Evolutionary conservation across 352 stramenopile genomes (phyloP), one percentile per base, ranked within the genome.

Genomic region (Globisporangium okanoganense): DNA sequence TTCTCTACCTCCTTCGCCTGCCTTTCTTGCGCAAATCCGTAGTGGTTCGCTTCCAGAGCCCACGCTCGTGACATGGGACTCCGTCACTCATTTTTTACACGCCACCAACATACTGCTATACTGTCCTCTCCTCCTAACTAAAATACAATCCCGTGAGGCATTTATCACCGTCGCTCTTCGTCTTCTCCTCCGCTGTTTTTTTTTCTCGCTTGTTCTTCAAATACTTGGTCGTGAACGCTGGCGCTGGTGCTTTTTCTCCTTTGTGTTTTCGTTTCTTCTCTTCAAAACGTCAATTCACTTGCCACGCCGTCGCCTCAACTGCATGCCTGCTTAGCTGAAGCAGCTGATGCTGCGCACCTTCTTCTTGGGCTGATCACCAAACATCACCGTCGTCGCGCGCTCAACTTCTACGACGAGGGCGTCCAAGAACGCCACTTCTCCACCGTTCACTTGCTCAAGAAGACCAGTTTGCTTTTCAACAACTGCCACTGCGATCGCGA

Each of bases 311-410:
- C n/a, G 29, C 29, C n/a, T 16, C 18, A n/a, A 48, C n/a, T 48
- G 41, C n/a, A 4, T 16, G 10, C n/a, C 10, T 52, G 27, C 62
- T 79, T 75, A 92, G 63, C 73, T 90, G 70, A 95, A 91, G 70
- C 81, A 92, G 64, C 85, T 95, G 56, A 95, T 93, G 69, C 85
- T 95, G 64, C 85, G 83, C 51, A 92, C 85, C 72, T 93, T 95
- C 64, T 89, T 90, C 77, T 91, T 91, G 10, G 81, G 85, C 59
- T 84, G 66, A 22, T 81, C 67, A 12, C 74, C 72, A 49, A 92
- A 83, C 80, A 93, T 66, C 29, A 31, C 67, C 16, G 72, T 60
- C 20, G 74, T 49, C 13, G 73, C 72, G 25, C 65, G 45, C 47
- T 66, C 61, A 12, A 82, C 73, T 48, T 86, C 73, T 2, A 67